A percentile compares a stretch with the other conserved stretches of the same genome.
phyloP scores from a whole-genome alignment of 805 yeast species.

The Limtongia smithiae region DNA sequence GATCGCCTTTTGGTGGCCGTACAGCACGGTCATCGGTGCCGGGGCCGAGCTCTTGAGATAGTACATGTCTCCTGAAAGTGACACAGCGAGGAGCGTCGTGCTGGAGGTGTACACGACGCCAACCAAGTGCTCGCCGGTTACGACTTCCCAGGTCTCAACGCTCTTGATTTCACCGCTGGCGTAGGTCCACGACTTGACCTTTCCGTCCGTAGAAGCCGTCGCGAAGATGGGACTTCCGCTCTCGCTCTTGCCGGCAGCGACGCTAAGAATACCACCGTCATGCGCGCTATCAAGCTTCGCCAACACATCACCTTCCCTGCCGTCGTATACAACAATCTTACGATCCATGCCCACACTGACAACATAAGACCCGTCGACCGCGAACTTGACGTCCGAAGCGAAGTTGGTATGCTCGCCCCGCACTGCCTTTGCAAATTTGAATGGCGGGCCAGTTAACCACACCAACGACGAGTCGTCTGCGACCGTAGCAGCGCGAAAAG shows the following conservation, averaged over 20 bases:
- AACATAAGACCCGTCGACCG: constrained; percentile 72
- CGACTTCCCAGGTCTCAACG: constrained; percentile 47
- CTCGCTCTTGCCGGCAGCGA: constrained; percentile 54
- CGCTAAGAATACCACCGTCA: constrained; percentile 74
- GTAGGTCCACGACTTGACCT: constrained; percentile 63
- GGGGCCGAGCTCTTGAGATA: constrained; percentile 37
- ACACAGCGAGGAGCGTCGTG: constrained; percentile 55
- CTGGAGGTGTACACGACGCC: constrained; percentile 67
- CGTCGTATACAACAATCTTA: constrained; percentile 72
- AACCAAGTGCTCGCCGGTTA: constrained; percentile 64
- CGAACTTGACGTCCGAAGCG: constrained; percentile 73
- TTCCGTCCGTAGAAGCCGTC: constrained; percentile 79
- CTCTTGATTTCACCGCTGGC: constrained; percentile 40
- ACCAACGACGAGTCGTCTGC: constrained; percentile 85
- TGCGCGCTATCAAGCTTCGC: constrained; percentile 48
- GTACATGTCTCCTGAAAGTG: constrained; percentile 68
- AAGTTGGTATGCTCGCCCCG: constrained; percentile 75
- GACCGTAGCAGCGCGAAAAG: constrained; percentile 89
- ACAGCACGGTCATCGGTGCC: constrained; percentile 43
- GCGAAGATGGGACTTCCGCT: constrained; percentile 54
- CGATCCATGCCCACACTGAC: constrained; percentile 86
- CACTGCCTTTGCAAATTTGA: constrained; percentile 71
- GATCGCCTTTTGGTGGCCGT: constrained; percentile 81
- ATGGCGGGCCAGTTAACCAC: constrained; percentile 89
- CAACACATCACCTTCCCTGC: constrained; percentile 74